Evolutionary conservation across 768 basidiomycete genomes (phyloP), one percentile per base, ranked within the genome.

Genomic region (Boletus coccyginus): DNA sequence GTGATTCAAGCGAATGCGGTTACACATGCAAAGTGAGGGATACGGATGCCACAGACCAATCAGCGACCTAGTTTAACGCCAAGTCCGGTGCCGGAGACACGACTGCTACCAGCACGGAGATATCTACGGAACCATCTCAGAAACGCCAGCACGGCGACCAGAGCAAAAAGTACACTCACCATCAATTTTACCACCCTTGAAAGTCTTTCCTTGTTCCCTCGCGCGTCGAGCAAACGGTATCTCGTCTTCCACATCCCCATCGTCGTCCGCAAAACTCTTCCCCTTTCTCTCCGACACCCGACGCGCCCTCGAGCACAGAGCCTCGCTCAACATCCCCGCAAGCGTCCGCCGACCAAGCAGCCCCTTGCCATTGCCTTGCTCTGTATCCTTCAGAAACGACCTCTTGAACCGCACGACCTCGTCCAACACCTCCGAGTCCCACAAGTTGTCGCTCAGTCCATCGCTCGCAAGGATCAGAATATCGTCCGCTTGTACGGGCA

Each of bases 221-320:
- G 93, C 92, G 19, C 89, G 79, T n/a, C 86, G 73, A 50, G 84
- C 90, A 73, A 95, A 95, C n/a, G 93, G 93, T 38, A 88, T 82
- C 58, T 91, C 90, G 52, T 73, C 69, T 43, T 70, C 73, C 50
- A 67, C 73, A 0, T 61, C 73, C 11, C 52, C 69, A 10, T 60
- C 62, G 5, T 62, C 74, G 44, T 62, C 70, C 7, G 45, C 46
- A 29, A 55, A 66, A 29, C 27, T 59, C 49, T 56, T 66, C 8
- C 65, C 65, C 31, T 71, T 67, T 52, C 78, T 73, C 66, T 88
- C 86, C 16, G 86, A 84, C 5, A 90, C 87, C 24, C 81, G 71
- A 56, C 86, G 78, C 0, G 92, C 91, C 19, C 90, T 82, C 44
- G 86, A 88, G 62, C 91, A 93, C 24, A 94, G 72, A 1, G 90